These are phyloP conservation scores for Nyctanthes arbortristis DNA, from an alignment of 257 asterid species.

Conservation along the genomic window DNA sequence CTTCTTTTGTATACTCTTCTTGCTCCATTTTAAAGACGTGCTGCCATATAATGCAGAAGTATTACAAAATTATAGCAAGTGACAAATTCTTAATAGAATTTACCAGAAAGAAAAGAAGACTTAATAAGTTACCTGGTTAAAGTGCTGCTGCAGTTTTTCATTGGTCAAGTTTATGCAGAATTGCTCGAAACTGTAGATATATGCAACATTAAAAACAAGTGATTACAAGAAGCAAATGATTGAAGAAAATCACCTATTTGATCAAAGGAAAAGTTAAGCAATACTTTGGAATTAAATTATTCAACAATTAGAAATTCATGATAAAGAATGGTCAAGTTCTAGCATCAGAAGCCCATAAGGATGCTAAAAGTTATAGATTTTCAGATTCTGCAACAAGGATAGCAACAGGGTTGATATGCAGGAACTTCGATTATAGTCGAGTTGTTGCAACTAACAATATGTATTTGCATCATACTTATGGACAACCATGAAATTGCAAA, in stretches of 20 bases:
- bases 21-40: conserved; percentile 99
- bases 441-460: background rate
- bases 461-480: background rate
- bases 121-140: conserved; percentile 68
- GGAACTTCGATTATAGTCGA: background rate
- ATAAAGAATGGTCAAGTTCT: too few relatives aligned
- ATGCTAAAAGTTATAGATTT: background rate
- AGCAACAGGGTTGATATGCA: background rate
- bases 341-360: background rate
- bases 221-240: conserved; percentile 1
- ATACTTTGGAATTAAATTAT: background rate
- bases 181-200: conserved; percentile 60
- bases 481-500: background rate
- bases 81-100: conserved; percentile 7
- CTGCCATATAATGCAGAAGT: conserved; percentile 47
- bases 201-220: conserved; percentile 14
- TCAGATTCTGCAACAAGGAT: background rate
- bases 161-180: conserved; percentile 59
- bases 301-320: background rate
- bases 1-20: conserved; percentile 99
- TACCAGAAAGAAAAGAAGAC: conserved; percentile 16
- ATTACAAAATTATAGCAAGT: conserved; percentile 19
- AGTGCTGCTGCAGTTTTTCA: conserved; percentile 68
- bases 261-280: background rate
- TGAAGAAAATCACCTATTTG: conserved; percentile 11